Base-by-base conservation (phyloP, 2,329 filamentous ascomycete genomes). In the Hansfordia pulvinata region DNA sequence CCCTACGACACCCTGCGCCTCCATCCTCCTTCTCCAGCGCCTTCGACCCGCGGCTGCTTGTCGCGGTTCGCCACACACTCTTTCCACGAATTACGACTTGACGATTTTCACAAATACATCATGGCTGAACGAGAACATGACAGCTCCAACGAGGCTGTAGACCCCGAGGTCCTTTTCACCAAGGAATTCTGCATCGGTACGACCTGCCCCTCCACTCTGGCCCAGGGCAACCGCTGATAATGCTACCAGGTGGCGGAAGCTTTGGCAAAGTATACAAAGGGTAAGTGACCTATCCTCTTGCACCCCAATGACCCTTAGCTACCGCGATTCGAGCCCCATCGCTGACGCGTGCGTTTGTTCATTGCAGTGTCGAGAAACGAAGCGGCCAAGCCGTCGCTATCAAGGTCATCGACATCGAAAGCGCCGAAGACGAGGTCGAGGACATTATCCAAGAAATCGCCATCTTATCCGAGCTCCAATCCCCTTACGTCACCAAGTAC, bases 191-290 rank as follows among this genome's bases (percentile, higher is more conserved):
- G 80, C 59, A 88, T 90, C 54, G 80, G 78, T 84, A 54, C 41
- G 69, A 45, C 29, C 26, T 33, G 32, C 28, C 26, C 30, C 18
- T 27, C 23, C 25, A 28, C 29, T 19, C 19, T 25, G 28, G 22
- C 20, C 31, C 24, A 21, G 10, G 32, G 34, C 16, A 25, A 25
- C 26, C 31, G 40, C 45, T 43, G 45, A 45, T 35, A 43, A 31
- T 35, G 17, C 34, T 26, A 17, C 28, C 30, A 85, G 88, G 90
- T 41, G 90, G 90, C 41, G 90, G 90, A 34, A 96, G 88, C 55
- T 98, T 98, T 59, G 90, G 90, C 47, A 93, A 92, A 56, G 90
- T 98, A 35, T 98, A 88, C 69, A 96, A 96, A 69, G 90, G 90
- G 82, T 86, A 64, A 33, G 59, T 48, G 20, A n/a, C n/a, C n/a